These are phyloP conservation scores for Candida sp. DNA, from an alignment of 1,139 yeast genomes.

Conservation along the genomic window DNA sequence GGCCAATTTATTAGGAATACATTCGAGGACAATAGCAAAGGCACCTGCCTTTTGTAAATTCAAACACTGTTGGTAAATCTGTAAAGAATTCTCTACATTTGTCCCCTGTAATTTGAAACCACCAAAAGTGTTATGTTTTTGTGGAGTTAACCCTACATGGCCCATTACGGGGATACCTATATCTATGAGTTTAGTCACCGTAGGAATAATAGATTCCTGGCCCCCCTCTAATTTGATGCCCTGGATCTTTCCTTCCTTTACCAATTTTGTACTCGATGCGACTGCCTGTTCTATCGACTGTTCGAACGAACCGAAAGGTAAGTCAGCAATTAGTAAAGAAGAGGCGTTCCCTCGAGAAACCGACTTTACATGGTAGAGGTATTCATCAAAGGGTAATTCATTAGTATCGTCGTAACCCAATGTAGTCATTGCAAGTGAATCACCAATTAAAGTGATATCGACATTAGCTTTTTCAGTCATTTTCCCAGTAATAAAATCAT, in stretches of 20 bases:
- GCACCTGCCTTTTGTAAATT: constrained; percentile 77
- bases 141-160: constrained; percentile 93
- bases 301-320: constrained; percentile 90
- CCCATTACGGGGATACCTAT: constrained; percentile 91
- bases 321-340: constrained; percentile 77
- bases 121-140: constrained; percentile 71
- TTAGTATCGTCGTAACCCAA: constrained; percentile 80
- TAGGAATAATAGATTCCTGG: constrained; percentile 42
- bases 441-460: constrained; percentile 82
- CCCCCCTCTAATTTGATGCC: constrained; percentile 93
- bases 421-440: constrained; percentile 89
- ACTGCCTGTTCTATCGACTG: constrained; percentile 61
- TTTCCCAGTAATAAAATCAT: constrained; percentile 76
- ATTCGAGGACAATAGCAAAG: constrained; percentile 74
- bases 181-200: constrained; percentile 47
- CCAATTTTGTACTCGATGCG: constrained; percentile 55
- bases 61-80: constrained; percentile 65
- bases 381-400: constrained; percentile 73
- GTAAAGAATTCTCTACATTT: constrained; percentile 49
- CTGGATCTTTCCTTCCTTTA: constrained; percentile 65
- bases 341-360: constrained; percentile 67
- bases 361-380: constrained; percentile 71
- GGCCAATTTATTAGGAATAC: constrained; percentile 80
- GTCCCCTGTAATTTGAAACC: constrained; percentile 90
- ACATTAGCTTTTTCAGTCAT: constrained; percentile 68